A percentile compares a stretch with the other conserved stretches of the same genome.
Evolutionary conservation across 2,329 filamentous ascomycete species (phyloP).

Genomic region (Aspergillus sp.): DNA sequence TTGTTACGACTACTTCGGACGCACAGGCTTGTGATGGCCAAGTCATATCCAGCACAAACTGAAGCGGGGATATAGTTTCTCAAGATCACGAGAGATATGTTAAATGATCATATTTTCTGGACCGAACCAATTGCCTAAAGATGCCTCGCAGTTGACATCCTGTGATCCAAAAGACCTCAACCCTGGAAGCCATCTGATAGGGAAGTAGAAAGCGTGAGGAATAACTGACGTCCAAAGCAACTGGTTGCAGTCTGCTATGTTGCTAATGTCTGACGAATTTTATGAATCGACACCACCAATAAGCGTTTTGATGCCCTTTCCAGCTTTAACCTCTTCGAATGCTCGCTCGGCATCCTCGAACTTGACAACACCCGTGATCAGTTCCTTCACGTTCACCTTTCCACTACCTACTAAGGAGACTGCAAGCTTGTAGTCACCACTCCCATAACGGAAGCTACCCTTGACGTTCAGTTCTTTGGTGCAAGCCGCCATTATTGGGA

Average conservation of each 20-base stretch:
- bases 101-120: neutral
- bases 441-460: constrained; percentile 86
- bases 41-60: too few relatives aligned
- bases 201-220: too few relatives aligned
- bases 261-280: neutral
- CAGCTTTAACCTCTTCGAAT: constrained; percentile 81
- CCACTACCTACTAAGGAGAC: constrained; percentile 73
- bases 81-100: too few relatives aligned
- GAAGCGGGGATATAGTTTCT: too few relatives aligned
- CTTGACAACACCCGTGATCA: constrained; percentile 75
- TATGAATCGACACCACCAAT: constrained; percentile 43
- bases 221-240: neutral
- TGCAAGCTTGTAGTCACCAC: constrained; percentile 83
- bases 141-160: neutral
- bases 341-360: constrained; percentile 84
- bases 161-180: too few relatives aligned
- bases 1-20: too few relatives aligned
- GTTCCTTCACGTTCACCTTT: constrained; percentile 71
- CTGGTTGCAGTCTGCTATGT: neutral
- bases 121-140: neutral
- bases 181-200: too few relatives aligned
- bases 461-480: constrained; percentile 84
- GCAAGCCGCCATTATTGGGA: constrained; percentile 89
- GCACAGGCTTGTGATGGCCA: too few relatives aligned
- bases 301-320: constrained; percentile 61